Base-by-base conservation (phyloP, 768 basidiomycete genomes). In the Termitomyces sp. region DNA sequence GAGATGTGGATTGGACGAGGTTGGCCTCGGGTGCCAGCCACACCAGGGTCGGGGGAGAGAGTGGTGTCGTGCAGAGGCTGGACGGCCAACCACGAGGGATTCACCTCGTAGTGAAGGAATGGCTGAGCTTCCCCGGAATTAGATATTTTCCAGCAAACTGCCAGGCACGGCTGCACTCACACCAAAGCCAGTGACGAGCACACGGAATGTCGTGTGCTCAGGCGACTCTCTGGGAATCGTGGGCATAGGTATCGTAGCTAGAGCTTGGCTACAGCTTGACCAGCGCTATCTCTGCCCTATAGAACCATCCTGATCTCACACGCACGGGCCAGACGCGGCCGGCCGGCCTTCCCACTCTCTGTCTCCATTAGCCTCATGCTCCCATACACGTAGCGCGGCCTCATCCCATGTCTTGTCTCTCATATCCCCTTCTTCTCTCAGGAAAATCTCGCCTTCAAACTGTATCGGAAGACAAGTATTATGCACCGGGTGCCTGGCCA, bases 1-100 rank as follows among this genome's bases (percentile, higher is more conserved):
- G 87, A 84, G 60, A 90, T 84, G 65, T 85, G 84, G 57, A 90
- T 81, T 56, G 81, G 76, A 55, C 78, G 81, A 39, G 58, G 53
- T 36, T 28, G 59, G 24, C 55, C 48, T 4, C 32, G 50, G 24
- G 63, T 62, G 22, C 66, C 67, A 20, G 65, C 54, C 15, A 67
- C 44, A 46, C 60, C 63, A 18, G 74, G 66, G 64, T 83, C 78
- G 32, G 78, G 73, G 28, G 70, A 73, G 9, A 89, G 72, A 60
- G 83, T 66, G 45, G 76, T 74, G 69, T 89, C 83, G 66, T 89
- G 85, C 22, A 91, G 76, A 11, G 84, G 78, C 62, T 81, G 75
- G 12, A 86, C 87, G 38, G 88, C 88, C 7, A 87, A 77, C 89
- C 89, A 90, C 22, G 89, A 90, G 2, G 89, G 89, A 67, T 90